A percentile compares a stretch with the other conserved stretches of the same genome.
Evolutionary conservation across 306 rosid genomes (phyloP).

Genomic region (Cicer cuneatum): DNA sequence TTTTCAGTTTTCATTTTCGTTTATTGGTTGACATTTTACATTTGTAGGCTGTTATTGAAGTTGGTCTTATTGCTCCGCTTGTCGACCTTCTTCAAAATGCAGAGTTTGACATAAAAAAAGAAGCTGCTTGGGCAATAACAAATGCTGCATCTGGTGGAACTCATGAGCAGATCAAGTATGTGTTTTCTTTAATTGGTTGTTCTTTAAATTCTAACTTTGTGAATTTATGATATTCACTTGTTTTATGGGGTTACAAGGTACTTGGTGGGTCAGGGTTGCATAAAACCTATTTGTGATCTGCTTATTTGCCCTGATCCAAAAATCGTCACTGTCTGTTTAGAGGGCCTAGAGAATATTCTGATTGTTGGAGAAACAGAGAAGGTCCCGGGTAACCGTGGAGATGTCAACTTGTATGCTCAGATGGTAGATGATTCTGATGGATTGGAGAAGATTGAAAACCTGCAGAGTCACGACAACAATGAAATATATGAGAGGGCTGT

Average conservation of each 20-base stretch:
- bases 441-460: conserved; percentile 79
- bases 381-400: conserved; percentile 54
- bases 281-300: conserved; percentile 88
- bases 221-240: conserved; percentile 3
- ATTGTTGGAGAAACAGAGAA: conserved; percentile 83
- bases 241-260: conserved; percentile 57
- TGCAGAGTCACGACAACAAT: conserved; percentile 80
- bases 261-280: conserved; percentile 70
- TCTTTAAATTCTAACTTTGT: background rate
- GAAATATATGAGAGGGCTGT: conserved; percentile 87
- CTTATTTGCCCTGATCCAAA: conserved; percentile 86
- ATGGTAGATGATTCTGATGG: conserved; percentile 85
- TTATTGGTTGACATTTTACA: conserved; percentile 15
- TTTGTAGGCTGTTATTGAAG: conserved; percentile 73
- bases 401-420: conserved; percentile 73
- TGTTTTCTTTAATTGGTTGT: conserved; percentile 4
- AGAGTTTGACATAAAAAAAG: conserved; percentile 85
- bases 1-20: background rate
- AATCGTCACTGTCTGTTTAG: conserved; percentile 75
- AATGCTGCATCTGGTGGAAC: conserved; percentile 89
- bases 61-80: conserved; percentile 68
- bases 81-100: conserved; percentile 81
- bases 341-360: conserved; percentile 79
- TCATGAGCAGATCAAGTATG: conserved; percentile 75
- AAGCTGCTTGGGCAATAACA: conserved; percentile 92